Evolutionary conservation across 2,329 filamentous ascomycete genomes (phyloP).

Genomic region (Arachnopeziza araneosa): DNA sequence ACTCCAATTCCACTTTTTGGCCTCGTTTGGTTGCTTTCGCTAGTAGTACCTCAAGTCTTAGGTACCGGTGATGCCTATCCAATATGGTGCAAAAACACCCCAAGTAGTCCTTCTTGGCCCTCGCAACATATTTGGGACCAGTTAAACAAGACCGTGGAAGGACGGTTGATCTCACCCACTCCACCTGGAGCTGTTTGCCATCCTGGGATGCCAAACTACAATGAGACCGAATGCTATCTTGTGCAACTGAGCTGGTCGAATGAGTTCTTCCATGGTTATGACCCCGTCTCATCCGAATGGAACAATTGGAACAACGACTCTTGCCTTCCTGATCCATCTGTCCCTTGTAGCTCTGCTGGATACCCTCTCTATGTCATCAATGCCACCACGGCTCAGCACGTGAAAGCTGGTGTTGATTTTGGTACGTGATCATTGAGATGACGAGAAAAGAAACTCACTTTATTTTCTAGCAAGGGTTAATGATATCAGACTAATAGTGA

Average conservation of each 20-base stretch:
- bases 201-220: slow-evolving; percentile 27
- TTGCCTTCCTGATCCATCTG: slow-evolving; percentile 26
- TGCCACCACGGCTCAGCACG: slow-evolving; percentile 27
- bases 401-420: slow-evolving; percentile 26
- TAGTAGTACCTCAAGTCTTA: neutral
- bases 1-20: neutral
- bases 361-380: slow-evolving; percentile 32
- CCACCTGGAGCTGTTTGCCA: slow-evolving; percentile 42
- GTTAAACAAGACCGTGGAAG: slow-evolving; percentile 40
- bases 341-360: slow-evolving; percentile 22
- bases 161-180: slow-evolving; percentile 37
- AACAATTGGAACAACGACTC: slow-evolving; percentile 32
- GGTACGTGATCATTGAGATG: slow-evolving; percentile 7
- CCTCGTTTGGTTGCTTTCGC: neutral
- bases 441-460: slow-evolving; percentile 8
- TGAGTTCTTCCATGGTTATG: slow-evolving; percentile 32
- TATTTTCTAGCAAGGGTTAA: slow-evolving; percentile 2
- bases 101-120: neutral
- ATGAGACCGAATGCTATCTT: slow-evolving; percentile 30
- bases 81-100: neutral
- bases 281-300: slow-evolving; percentile 28
- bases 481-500: neutral
- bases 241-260: slow-evolving; percentile 28
- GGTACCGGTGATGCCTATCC: neutral
- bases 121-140: slow-evolving; percentile 32